phyloP scores from a whole-genome alignment of 2,329 filamentous ascomycete genomes.

The Malbranchea cinnamomea region DNA sequence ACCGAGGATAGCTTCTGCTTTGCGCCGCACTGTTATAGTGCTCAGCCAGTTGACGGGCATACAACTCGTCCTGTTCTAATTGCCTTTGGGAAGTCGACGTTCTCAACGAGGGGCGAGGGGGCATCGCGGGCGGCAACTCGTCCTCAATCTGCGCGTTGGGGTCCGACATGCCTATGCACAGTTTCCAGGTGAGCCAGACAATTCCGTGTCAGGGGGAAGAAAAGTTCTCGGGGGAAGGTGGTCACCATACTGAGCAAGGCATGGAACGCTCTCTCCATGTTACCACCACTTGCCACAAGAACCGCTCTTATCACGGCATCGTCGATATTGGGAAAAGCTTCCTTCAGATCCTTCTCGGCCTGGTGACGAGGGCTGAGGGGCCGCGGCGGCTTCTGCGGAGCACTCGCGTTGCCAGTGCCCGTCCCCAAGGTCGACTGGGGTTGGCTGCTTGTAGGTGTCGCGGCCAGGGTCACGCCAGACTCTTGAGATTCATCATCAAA shows the following conservation, averaged over 20 bases:
- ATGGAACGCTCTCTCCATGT: constrained; percentile 89
- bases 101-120: constrained; percentile 53
- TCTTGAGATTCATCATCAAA: constrained; percentile 43
- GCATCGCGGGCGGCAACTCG: constrained; percentile 53
- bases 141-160: constrained; percentile 56
- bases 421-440: constrained; percentile 17
- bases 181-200: constrained; percentile 2
- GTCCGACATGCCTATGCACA: constrained; percentile 54
- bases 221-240: background rate
- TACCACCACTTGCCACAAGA: constrained; percentile 67
- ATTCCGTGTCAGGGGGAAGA: constrained; percentile 1
- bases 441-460: constrained; percentile 14
- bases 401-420: constrained; percentile 13
- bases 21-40: constrained; percentile 51
- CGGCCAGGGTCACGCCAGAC: constrained; percentile 18
- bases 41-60: constrained; percentile 82
- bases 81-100: constrained; percentile 54
- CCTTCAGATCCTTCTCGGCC: constrained; percentile 74
- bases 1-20: constrained; percentile 10
- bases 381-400: constrained; percentile 65
- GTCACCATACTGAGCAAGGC: constrained; percentile 59
- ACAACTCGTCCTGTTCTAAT: constrained; percentile 77
- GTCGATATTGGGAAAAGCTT: constrained; percentile 85
- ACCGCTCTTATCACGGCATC: constrained; percentile 70
- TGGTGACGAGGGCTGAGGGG: constrained; percentile 70